Evolutionary conservation across 1,284 basidiomycete species (phyloP), one percentile per base, ranked within the genome.

Genomic region (Stereum hirsutum): DNA sequence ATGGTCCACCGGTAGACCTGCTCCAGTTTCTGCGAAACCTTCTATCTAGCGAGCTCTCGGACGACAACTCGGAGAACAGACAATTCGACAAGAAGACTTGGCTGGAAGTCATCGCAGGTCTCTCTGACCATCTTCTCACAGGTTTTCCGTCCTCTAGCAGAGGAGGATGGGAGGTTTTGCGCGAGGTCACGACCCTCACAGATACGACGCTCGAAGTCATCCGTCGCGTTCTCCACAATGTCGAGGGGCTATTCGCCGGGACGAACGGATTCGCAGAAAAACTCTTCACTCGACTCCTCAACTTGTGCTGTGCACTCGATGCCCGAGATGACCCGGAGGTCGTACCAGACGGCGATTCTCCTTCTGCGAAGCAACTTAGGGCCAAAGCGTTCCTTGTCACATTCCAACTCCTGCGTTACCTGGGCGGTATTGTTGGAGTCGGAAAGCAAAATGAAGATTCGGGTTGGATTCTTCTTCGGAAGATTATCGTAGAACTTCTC

Each of bases 141-240:
- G 61, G 62, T 32, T 77, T 81, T 55, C 75, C 64, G 44, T 60
- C 62, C 33, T 68, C 68, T 26, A 61, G 58, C 35, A 59, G 52
- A 55, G 62, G 44, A 54, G 62, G 63, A 20, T 83, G 79, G 76
- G 65, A 60, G 31, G 60, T 68, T 6, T 63, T 76, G 49, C 67
- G 74, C 49, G 79, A 82, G 54, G 77, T 74, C 49, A 63, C 78
- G 42, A 68, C 64, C 41, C 60, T 83, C 44, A 70, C 71, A 2
- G 69, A 76, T 26, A 57, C 68, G 14, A 69, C 73, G 6, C 59
- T 85, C 39, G 68, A 75, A 23, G 61, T 80, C 41, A 63, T 82
- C 39, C 62, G 66, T 48, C 64, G 68, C 39, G 68, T 73, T 24
- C 64, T 72, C 6, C 56, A 57, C 49, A 66, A 66, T 30, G 69